phyloP scores from a whole-genome alignment of 2,329 filamentous ascomycete species.

The Trichophyton mentagrophytes region DNA sequence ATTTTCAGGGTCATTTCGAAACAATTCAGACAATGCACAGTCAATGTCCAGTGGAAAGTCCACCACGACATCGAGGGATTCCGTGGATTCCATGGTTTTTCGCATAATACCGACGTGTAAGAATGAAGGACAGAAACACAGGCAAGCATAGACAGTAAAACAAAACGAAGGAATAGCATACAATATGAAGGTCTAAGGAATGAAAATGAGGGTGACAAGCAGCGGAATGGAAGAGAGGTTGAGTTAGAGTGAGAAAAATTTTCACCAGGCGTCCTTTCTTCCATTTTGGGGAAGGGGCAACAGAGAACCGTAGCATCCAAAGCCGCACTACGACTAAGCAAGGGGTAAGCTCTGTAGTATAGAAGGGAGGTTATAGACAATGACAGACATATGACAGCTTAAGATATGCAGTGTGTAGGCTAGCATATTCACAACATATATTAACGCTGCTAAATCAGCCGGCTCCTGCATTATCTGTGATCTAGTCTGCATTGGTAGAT shows the following conservation, averaged over 20 bases:
- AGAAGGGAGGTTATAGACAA: not conserved
- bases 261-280: not conserved
- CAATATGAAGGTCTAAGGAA: conserved; percentile 1
- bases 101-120: not conserved
- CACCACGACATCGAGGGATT: not conserved
- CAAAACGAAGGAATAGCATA: conserved; percentile 1
- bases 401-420: not conserved
- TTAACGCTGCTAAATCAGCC: too few species aligned
- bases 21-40: not conserved
- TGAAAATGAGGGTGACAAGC: not conserved
- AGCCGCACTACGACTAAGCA: conserved; percentile 3
- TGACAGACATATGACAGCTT: not conserved
- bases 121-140: not conserved
- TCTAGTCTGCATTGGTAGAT: too few species aligned
- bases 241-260: not conserved
- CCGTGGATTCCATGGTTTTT: not conserved
- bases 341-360: not conserved
- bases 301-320: conserved; percentile 5
- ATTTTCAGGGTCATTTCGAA: conserved; percentile 3
- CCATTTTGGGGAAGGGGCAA: conserved; percentile 11
- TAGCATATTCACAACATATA: too few species aligned
- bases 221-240: not conserved
- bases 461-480: too few species aligned
- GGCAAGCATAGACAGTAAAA: not conserved
- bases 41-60: conserved; percentile 6